Percentiles rank a stretch among this genome's conserved stretches.
Conservation (phyloP, 2,329 filamentous ascomycete species). For the Zasmidium cellare region DNA sequence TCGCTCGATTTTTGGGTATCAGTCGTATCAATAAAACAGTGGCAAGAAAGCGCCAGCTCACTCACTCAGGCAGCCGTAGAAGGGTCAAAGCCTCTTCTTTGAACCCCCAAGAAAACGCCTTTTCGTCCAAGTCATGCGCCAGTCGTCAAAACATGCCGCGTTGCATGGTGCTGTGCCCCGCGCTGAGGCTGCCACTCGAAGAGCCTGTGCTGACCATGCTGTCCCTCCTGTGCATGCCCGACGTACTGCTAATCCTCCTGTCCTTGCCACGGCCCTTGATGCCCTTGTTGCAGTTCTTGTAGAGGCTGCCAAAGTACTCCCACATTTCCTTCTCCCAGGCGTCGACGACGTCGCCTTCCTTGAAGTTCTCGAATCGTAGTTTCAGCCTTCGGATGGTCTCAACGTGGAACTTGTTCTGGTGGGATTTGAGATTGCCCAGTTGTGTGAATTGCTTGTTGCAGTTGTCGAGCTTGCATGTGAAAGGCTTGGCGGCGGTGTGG, state of each 20-base stretch:
- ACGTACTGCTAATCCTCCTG: conserved; percentile 58
- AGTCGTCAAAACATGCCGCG: neutral
- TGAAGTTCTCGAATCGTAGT: conserved; percentile 65
- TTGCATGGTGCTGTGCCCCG: neutral
- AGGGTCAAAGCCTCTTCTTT: too few species aligned
- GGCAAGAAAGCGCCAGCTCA: neutral
- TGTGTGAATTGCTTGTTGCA: conserved; percentile 90
- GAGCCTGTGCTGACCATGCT: conserved; percentile 20
- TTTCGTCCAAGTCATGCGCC: neutral
- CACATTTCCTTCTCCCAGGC: conserved; percentile 74
- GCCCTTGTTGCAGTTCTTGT: conserved; percentile 97
- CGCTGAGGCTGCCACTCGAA: conserved; percentile 7
- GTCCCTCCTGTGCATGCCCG: conserved; percentile 17
- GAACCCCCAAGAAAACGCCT: neutral
- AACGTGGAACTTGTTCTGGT: conserved; percentile 92
- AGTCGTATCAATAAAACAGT: neutral
- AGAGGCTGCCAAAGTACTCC: conserved; percentile 81
- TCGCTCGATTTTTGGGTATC: neutral
- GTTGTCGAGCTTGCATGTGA: conserved; percentile 75
- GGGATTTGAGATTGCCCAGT: conserved; percentile 89
- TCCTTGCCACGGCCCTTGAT: conserved; percentile 95
- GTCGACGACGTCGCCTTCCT: conserved; percentile 62
- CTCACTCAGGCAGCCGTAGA: neutral
- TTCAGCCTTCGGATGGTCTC: conserved; percentile 71
- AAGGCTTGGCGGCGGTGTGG: conserved; percentile 75